A percentile compares a stretch with the other conserved stretches of the same genome.
These are phyloP conservation scores for Alopecurus myosuroides DNA, from an alignment of 176 grass and related monocot species.

Conservation along the genomic window DNA sequence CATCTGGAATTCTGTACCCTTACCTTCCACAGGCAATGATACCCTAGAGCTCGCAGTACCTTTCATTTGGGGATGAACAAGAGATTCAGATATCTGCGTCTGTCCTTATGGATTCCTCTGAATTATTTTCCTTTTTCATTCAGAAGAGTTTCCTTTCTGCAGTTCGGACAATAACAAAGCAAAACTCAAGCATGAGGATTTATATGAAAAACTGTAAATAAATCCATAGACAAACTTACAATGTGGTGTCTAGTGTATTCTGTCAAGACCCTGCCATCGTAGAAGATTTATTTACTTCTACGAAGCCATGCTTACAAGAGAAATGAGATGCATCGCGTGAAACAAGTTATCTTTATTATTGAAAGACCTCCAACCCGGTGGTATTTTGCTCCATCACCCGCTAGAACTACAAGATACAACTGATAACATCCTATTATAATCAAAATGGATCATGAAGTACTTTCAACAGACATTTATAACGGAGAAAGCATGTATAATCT, in stretches of 20 bases:
- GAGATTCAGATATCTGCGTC: not conserved
- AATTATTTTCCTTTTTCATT: not conserved
- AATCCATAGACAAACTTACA: constrained; percentile 14
- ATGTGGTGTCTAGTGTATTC: constrained; percentile 27
- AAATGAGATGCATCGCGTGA: too few relatives aligned
- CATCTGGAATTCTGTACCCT: not conserved
- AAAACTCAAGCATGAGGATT: not conserved
- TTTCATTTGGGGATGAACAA: constrained; percentile 31
- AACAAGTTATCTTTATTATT: too few relatives aligned
- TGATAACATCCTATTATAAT: too few relatives aligned
- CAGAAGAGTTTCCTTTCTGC: not conserved
- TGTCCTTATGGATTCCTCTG: not conserved
- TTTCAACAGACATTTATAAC: too few relatives aligned
- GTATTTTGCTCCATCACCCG: too few relatives aligned
- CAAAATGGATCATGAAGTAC: too few relatives aligned
- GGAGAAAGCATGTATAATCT: too few relatives aligned
- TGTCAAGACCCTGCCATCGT: constrained; percentile 42
- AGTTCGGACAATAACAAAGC: not conserved
- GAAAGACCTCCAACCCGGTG: too few relatives aligned
- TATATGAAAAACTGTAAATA: not conserved
- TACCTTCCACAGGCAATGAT: constrained; percentile 79
- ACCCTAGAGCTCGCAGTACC: constrained; percentile 26
- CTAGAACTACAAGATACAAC: too few relatives aligned
- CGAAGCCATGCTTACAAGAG: too few relatives aligned
- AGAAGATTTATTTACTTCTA: not conserved